A percentile compares a stretch with the other conserved stretches of the same genome.
Evolutionary conservation across 768 basidiomycete genomes (phyloP).

Genomic region (Sistotremastrum suecicum): DNA sequence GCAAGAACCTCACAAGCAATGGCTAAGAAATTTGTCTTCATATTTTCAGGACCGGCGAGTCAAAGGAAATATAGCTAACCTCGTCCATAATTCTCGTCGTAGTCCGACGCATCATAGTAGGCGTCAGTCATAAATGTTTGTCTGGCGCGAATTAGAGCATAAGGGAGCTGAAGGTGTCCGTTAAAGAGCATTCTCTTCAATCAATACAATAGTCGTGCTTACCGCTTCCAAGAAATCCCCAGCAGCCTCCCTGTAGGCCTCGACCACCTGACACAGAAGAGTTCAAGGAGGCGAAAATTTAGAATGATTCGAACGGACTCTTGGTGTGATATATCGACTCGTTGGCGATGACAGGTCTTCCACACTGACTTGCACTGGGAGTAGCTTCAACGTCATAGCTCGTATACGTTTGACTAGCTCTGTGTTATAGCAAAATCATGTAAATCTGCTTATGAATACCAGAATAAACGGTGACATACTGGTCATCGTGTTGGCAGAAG

Average conservation of each 20-base stretch:
- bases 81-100: slow-evolving; percentile 71
- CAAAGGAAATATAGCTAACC: slow-evolving; percentile 27
- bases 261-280: slow-evolving; percentile 36
- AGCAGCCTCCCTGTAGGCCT: slow-evolving; percentile 62
- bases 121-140: slow-evolving; percentile 76
- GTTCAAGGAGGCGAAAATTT: not conserved
- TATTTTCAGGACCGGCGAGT: not conserved
- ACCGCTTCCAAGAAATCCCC: slow-evolving; percentile 85
- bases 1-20: slow-evolving; percentile 77
- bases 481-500: slow-evolving; percentile 59
- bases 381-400: slow-evolving; percentile 54
- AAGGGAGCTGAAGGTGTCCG: slow-evolving; percentile 44
- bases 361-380: slow-evolving; percentile 70
- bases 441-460: no score
- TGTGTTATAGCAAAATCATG: slow-evolving; percentile 14
- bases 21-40: slow-evolving; percentile 25
- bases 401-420: slow-evolving; percentile 74
- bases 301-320: slow-evolving; percentile 7
- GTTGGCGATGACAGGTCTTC: slow-evolving; percentile 58
- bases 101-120: slow-evolving; percentile 68
- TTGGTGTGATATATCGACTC: slow-evolving; percentile 69
- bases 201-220: slow-evolving; percentile 14
- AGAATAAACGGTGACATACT: slow-evolving; percentile 30
- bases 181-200: not conserved
- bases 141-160: slow-evolving; percentile 62